Percentiles rank a stretch among this genome's conserved stretches.
Evolutionary conservation across 495 filamentous ascomycete species (phyloP).

Genomic region (Hypoxylon trugodes): DNA sequence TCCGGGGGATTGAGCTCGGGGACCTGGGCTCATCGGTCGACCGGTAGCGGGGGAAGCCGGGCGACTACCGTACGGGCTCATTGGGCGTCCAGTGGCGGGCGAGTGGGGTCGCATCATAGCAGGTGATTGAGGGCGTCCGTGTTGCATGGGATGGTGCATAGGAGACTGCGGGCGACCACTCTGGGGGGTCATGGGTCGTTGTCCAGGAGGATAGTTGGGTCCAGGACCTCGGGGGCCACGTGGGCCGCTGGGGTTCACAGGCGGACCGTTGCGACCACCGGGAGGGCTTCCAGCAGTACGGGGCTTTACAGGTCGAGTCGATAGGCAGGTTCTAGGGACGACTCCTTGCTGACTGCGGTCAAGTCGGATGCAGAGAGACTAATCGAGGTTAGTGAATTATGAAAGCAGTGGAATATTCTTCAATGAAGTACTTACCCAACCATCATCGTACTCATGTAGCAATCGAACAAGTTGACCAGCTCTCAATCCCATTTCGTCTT

Average conservation of each 20-base stretch:
- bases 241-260: conserved; percentile 47
- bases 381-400: conserved; percentile 49
- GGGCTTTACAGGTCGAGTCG: conserved; percentile 90
- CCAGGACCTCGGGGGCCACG: conserved; percentile 58
- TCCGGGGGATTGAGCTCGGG: conserved; percentile 57
- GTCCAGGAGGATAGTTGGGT: conserved; percentile 54
- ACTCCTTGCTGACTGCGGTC: conserved; percentile 94
- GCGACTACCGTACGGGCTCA: conserved; percentile 47
- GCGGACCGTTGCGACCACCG: conserved; percentile 51
- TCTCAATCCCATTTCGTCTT: conserved; percentile 84
- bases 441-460: conserved; percentile 97
- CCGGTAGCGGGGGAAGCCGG: conserved; percentile 47
- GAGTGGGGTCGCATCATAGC: conserved; percentile 49
- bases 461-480: conserved; percentile 85
- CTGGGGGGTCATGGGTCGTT: conserved; percentile 56
- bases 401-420: neutral
- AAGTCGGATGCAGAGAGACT: conserved; percentile 90
- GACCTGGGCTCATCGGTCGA: conserved; percentile 46
- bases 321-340: conserved; percentile 91
- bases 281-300: conserved; percentile 60
- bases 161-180: conserved; percentile 56
- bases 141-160: conserved; percentile 47
- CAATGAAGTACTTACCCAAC: conserved; percentile 75
- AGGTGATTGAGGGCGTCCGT: conserved; percentile 48
- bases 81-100: conserved; percentile 52